phyloP scores from a whole-genome alignment of 139 green algal species.

The Pleodorina starrii region DNA sequence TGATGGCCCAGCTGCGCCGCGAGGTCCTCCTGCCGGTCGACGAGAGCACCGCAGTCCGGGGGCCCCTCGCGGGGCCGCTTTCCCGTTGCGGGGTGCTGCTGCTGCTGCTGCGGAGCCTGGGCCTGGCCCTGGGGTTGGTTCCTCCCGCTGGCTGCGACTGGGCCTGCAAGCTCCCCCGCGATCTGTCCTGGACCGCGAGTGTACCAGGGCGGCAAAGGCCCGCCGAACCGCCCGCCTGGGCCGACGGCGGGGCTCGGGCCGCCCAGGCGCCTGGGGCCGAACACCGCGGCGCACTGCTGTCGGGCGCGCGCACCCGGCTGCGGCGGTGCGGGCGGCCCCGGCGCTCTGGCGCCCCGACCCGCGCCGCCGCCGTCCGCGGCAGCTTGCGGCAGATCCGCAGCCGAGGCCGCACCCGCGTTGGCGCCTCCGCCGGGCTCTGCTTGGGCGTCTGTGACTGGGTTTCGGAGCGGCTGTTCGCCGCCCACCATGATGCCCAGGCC shows the following conservation, averaged over 20 bases:
- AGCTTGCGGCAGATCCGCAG: background rate
- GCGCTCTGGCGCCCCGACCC: background rate
- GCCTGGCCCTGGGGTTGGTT: background rate
- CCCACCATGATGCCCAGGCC: conserved; percentile 8
- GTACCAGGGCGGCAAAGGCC: conserved; percentile 4
- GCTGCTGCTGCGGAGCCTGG: background rate
- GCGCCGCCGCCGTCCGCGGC: background rate
- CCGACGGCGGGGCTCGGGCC: no score
- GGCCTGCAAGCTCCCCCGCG: background rate
- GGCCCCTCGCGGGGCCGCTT: background rate
- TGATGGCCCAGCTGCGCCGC: background rate
- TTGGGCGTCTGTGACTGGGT: background rate
- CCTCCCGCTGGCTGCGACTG: background rate
- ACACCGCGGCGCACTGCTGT: background rate
- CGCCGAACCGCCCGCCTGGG: background rate
- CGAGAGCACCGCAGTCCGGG: background rate
- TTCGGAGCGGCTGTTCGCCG: background rate
- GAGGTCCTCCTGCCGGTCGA: background rate
- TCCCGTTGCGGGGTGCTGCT: no score
- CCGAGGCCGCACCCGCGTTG: background rate
- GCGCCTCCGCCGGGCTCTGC: background rate
- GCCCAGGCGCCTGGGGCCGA: background rate
- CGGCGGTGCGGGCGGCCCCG: background rate
- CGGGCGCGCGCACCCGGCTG: background rate
- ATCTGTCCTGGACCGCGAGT: background rate